Evolutionary conservation across 805 yeast species (phyloP).

Genomic region (Wickerhamomyces chaumierensis): DNA sequence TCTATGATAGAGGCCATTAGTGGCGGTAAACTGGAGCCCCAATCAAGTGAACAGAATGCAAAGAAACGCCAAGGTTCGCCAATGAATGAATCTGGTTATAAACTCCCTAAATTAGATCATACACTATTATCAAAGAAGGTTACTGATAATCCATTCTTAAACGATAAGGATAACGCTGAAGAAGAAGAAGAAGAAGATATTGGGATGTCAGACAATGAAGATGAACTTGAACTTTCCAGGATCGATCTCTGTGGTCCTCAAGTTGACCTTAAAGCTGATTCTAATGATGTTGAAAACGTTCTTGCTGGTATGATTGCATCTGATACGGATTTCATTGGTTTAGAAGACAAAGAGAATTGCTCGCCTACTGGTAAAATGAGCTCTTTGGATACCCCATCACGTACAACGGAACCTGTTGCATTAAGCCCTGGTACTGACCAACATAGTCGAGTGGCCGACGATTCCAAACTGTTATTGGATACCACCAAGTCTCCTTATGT

Average conservation of each 20-base stretch:
- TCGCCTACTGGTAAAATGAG: neutral
- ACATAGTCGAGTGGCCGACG: conserved; percentile 12
- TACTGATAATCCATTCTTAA: neutral
- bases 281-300: neutral
- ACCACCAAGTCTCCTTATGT: conserved; percentile 11
- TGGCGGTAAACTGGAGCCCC: neutral
- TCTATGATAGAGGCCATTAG: too few relatives aligned
- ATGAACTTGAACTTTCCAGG: conserved; percentile 17
- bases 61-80: conserved; percentile 1
- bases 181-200: neutral
- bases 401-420: conserved; percentile 22
- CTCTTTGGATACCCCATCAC: conserved; percentile 15
- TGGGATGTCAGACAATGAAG: conserved; percentile 15
- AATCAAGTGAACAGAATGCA: conserved; percentile 2
- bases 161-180: neutral
- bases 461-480: conserved; percentile 10
- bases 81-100: neutral
- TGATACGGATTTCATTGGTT: neutral
- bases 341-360: neutral
- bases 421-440: conserved; percentile 22
- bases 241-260: conserved; percentile 10
- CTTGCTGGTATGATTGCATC: neutral
- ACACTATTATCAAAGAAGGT: neutral
- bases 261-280: neutral
- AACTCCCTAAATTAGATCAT: neutral